Conservation (phyloP, 495 filamentous ascomycete genomes). For the Talaromyces stipitatus region DNA sequence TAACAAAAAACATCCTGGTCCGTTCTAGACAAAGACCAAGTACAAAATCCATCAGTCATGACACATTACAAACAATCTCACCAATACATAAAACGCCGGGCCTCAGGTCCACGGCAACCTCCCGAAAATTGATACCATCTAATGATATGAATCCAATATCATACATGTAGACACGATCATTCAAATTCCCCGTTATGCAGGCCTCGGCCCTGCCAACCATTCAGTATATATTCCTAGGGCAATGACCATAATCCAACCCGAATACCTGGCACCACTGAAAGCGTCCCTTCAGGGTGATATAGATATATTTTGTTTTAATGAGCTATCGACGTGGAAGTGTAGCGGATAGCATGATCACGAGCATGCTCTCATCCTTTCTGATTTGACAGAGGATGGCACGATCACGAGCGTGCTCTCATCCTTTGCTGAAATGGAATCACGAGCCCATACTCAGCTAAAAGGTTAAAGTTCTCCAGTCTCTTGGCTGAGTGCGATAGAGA, state of each 20-base stretch:
- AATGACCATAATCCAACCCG: slow-evolving; percentile 6
- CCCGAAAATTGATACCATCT: background rate
- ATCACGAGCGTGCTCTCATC: slow-evolving; percentile 7
- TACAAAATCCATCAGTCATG: background rate
- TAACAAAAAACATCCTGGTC: background rate
- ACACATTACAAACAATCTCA: background rate
- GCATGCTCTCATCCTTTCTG: background rate
- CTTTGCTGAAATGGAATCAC: slow-evolving; percentile 1
- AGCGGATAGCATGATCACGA: background rate
- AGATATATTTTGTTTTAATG: no score
- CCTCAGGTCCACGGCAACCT: slow-evolving; percentile 8
- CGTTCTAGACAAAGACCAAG: background rate
- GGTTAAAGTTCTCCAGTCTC: background rate
- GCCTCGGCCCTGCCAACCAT: background rate
- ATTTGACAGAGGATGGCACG: background rate
- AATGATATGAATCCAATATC: background rate
- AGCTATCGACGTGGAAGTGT: no score
- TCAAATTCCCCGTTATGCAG: background rate
- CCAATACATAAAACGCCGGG: slow-evolving; percentile 1
- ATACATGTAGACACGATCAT: background rate
- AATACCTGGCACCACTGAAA: slow-evolving; percentile 1
- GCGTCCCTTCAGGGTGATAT: slow-evolving; percentile 2
- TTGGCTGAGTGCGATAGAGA: slow-evolving; percentile 2
- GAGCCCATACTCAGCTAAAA: background rate
- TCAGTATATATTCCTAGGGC: background rate